Percentiles rank a stretch among this genome's conserved stretches.
Conservation (phyloP, 1,284 basidiomycete genomes). For the Inonotus obliquus region DNA sequence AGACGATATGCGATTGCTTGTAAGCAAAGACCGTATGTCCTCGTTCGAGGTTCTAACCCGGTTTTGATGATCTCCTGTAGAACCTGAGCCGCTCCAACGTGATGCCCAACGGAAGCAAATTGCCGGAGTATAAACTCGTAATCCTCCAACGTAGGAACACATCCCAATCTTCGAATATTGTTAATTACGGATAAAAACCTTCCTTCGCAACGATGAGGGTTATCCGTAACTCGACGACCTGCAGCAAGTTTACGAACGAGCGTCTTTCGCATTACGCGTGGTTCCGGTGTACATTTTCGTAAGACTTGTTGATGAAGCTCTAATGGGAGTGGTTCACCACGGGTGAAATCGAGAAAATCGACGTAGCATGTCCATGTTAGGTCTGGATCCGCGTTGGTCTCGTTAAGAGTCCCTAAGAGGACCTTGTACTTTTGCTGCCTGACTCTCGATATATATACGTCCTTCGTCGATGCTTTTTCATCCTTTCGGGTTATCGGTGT, state of each 20-base stretch:
- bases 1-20: slow-evolving; percentile 65
- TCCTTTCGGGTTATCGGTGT: background rate
- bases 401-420: slow-evolving; percentile 29
- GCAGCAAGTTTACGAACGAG: slow-evolving; percentile 35
- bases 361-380: slow-evolving; percentile 58
- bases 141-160: slow-evolving; percentile 51
- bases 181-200: slow-evolving; percentile 60
- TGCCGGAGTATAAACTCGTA: slow-evolving; percentile 70
- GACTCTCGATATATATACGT: slow-evolving; percentile 6
- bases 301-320: slow-evolving; percentile 64
- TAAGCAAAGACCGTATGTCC: slow-evolving; percentile 58
- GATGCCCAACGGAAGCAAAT: slow-evolving; percentile 67
- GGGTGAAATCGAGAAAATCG: slow-evolving; percentile 46
- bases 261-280: slow-evolving; percentile 39
- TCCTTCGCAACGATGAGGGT: slow-evolving; percentile 50
- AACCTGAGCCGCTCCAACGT: slow-evolving; percentile 50
- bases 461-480: background rate
- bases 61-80: slow-evolving; percentile 50
- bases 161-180: slow-evolving; percentile 56
- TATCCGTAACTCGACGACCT: slow-evolving; percentile 29
- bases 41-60: slow-evolving; percentile 42
- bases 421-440: slow-evolving; percentile 30
- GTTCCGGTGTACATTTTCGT: slow-evolving; percentile 51
- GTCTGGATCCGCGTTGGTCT: slow-evolving; percentile 30
- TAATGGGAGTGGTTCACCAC: slow-evolving; percentile 46